Evolutionary conservation across 164 flowering plant species (phyloP), one percentile per base, ranked within the genome.

Genomic region (Dillenia turbinata): DNA sequence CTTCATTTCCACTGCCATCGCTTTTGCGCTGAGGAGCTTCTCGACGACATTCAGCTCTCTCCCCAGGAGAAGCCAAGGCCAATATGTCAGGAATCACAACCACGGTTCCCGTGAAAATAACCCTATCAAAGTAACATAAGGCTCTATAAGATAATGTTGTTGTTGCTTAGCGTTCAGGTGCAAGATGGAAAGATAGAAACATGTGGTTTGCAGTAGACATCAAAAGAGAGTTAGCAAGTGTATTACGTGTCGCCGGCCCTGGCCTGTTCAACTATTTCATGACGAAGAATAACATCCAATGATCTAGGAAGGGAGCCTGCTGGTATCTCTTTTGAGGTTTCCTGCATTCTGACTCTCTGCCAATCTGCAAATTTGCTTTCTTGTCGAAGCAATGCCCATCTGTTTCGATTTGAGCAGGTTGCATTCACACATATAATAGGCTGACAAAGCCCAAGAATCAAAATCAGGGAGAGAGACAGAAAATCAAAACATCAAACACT

Each of bases 271-370:
- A 95, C 99, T 70, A 92, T 92, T 66, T 95, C 99, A 62, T 95
- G 99, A 50, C 99, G 96, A 5, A 95, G 90, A 66, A 94, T 92
- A 61, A 94, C 86, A 77, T 94, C 99, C 79, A 94, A 72, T 44
- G 99, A 92, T 69, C 99, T 79, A 2, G 97, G 97, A 55, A 95
- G 88, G 49, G 99, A 95, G 12, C 99, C 99, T 1, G 99, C 85
- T 0, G 97, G 97, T 67, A 95, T 92, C 79, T 95, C 99, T 74
- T 90, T 85, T 6, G 99, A 86, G 43, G 90, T 85, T 73, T 95
- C 99, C 77, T 95, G 99, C 99, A 92, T 85, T 60, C 97, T 76
- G 8, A 92, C 97, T 77, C 97, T 89, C 76, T 95, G 99, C 99
- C 99, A 95, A 66, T 95, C 99, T 3, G 97, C 78, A 68, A 95